Base-by-base conservation (phyloP, 805 yeast genomes). In the Ogataea nakhonphanomensis region DNA sequence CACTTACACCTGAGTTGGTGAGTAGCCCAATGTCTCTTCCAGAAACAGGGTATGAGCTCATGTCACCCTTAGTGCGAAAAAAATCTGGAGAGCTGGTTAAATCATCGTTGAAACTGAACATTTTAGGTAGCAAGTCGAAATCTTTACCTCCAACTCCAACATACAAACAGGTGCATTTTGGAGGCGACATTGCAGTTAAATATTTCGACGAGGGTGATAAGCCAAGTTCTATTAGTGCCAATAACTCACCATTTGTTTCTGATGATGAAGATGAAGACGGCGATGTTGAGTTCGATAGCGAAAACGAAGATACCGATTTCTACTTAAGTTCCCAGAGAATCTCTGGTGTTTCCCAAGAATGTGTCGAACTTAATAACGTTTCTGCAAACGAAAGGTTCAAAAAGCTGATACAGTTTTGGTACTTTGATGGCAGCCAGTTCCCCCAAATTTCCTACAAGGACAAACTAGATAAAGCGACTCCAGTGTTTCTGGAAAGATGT, bases 51-150 rank as follows among this genome's bases (percentile, higher is more conserved):
- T 41, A 25, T n/a, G 24, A 56, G 9, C 55, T 51, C 37, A 38
- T 45, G 29, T 59, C 50, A 40, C 67, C 69, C 3, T 62, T 85
- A 39, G 75, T 87, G 3, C 78, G 95, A 35, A 90, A 89, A 60
- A 89, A 89, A 60, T 78, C 88, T 1, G 96, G 95, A n/a, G 96
- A 88, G 57, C 66, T 84, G 31, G 83, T 87, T 32, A 85, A 85
- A 56, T 78, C 90, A 2, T 81, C 86, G 10, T 67, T 87, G 41
- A 83, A 81, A 54, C 70, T 71, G 27, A 56, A 58, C 31, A 24
- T 49, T 12, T 41, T 59, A 8, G 46, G 31, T 14, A 50, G 53
- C 2, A 40, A 48, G 14, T 58, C 66, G 3, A 49, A 49, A 11
- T 74, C 79, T 2, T 57, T 74, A 43, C 81, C 81, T 1, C 53